Evolutionary conservation across 768 basidiomycete genomes (phyloP).

Genomic region (Kondoa subrosea): DNA sequence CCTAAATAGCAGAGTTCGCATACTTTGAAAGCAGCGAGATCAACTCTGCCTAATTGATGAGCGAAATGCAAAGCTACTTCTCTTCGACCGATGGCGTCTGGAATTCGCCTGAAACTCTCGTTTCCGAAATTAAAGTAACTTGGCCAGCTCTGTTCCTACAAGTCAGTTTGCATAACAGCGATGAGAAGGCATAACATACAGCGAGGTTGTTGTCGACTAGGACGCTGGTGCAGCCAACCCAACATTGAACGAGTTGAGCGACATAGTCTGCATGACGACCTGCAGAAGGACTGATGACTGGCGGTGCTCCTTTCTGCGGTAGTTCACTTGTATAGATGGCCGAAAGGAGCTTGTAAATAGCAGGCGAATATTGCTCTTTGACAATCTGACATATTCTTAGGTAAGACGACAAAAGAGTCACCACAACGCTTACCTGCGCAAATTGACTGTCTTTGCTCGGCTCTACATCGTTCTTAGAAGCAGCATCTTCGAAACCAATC

Average conservation of each 20-base stretch:
- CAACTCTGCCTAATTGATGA: slow-evolving; percentile 19
- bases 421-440: slow-evolving; percentile 37
- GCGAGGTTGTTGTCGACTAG: slow-evolving; percentile 41
- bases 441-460: slow-evolving; percentile 40
- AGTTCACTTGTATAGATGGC: slow-evolving; percentile 36
- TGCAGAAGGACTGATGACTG: slow-evolving; percentile 16
- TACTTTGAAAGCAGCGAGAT: slow-evolving; percentile 18
- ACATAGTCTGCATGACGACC: slow-evolving; percentile 32
- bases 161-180: neutral
- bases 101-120: slow-evolving; percentile 44
- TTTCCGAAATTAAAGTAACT: slow-evolving; percentile 42
- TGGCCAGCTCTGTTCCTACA: slow-evolving; percentile 43
- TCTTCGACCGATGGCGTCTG: slow-evolving; percentile 40
- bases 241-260: slow-evolving; percentile 50
- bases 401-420: neutral
- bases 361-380: slow-evolving; percentile 39
- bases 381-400: slow-evolving; percentile 37
- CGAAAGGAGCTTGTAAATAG: slow-evolving; percentile 44
- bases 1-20: neutral
- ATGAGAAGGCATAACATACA: slow-evolving; percentile 30
- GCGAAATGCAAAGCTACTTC: slow-evolving; percentile 49
- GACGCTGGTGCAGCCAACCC: slow-evolving; percentile 54
- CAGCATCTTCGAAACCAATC: slow-evolving; percentile 36
- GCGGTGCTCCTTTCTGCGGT: slow-evolving; percentile 17
- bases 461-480: slow-evolving; percentile 23